Conservation (phyloP, 2,329 filamentous ascomycete species). For the Apiospora aurea region DNA sequence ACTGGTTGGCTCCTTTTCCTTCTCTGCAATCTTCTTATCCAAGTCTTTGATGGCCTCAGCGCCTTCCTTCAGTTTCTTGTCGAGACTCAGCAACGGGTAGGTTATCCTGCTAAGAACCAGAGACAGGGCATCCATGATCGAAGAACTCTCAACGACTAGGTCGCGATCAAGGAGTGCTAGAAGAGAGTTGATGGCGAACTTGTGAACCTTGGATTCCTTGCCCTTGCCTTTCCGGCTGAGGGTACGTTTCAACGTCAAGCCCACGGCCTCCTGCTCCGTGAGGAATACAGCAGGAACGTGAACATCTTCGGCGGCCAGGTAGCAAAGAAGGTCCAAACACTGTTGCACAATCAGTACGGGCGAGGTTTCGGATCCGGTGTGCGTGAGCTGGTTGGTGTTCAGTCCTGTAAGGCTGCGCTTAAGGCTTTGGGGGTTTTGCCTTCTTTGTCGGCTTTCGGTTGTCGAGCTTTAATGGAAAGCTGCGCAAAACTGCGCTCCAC, state of each 20-base stretch:
- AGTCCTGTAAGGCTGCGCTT: constrained; percentile 76
- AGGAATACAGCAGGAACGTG: constrained; percentile 93
- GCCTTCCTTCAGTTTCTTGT: constrained; percentile 67
- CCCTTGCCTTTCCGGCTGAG: constrained; percentile 84
- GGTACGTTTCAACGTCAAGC: constrained; percentile 77
- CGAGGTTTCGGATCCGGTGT: constrained; percentile 84
- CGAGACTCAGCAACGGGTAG: constrained; percentile 79
- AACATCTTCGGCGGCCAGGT: constrained; percentile 82
- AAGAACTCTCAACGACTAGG: constrained; percentile 95
- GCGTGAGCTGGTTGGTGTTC: constrained; percentile 50
- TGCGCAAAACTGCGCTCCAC: constrained; percentile 96
- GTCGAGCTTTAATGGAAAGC: constrained; percentile 88
- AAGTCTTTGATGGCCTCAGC: constrained; percentile 47
- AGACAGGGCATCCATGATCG: constrained; percentile 93
- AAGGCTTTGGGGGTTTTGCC: constrained; percentile 81
- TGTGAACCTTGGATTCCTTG: constrained; percentile 83
- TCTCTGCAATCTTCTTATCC: constrained; percentile 46
- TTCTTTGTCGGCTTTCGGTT: constrained; percentile 70
- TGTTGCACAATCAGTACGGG: constrained; percentile 96
- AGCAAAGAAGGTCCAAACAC: constrained; percentile 84
- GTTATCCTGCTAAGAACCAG: constrained; percentile 89
- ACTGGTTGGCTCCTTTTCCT: constrained; percentile 37
- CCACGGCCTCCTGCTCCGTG: constrained; percentile 84
- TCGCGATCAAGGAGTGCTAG: constrained; percentile 90
- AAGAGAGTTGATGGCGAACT: constrained; percentile 91